Conservation (phyloP, 2,329 filamentous ascomycete genomes). For the Alternaria dauci region DNA sequence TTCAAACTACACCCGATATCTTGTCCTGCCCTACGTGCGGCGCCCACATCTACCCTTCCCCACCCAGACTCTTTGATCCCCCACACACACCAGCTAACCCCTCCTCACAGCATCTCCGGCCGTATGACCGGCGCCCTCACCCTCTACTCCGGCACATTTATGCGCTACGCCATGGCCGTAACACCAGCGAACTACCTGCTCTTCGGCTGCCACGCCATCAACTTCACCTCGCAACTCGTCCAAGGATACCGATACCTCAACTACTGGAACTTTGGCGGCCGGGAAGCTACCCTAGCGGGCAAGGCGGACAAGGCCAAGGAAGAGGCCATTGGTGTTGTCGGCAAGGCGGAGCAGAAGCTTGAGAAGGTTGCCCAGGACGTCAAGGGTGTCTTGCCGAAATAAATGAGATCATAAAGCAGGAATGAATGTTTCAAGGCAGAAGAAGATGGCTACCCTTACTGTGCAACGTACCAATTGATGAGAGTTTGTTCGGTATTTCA, state of each 20-base stretch:
- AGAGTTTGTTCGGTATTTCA: not conserved
- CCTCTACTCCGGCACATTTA: slow-evolving; percentile 70
- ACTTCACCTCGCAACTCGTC: slow-evolving; percentile 67
- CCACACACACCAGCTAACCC: slow-evolving; percentile 3
- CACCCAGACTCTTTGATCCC: not conserved
- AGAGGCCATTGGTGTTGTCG: slow-evolving; percentile 12
- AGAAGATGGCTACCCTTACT: not conserved
- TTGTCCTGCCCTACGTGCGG: not conserved
- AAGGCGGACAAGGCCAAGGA: slow-evolving; percentile 36
- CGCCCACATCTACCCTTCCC: not conserved
- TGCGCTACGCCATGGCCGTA: slow-evolving; percentile 72
- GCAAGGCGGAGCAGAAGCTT: slow-evolving; percentile 11
- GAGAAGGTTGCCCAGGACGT: slow-evolving; percentile 20
- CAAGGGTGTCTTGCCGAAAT: slow-evolving; percentile 23
- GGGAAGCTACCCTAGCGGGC: slow-evolving; percentile 52
- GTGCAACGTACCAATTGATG: not conserved
- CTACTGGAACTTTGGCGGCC: slow-evolving; percentile 64
- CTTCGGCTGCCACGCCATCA: slow-evolving; percentile 72
- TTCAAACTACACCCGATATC: not conserved
- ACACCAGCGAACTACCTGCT: slow-evolving; percentile 72
- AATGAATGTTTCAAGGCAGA: not conserved
- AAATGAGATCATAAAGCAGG: not conserved
- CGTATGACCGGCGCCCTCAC: slow-evolving; percentile 69
- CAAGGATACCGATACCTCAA: slow-evolving; percentile 70
- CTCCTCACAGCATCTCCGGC: slow-evolving; percentile 65